phyloP scores from a whole-genome alignment of 352 stramenopile species.

The Phytophthora fragariae region DNA sequence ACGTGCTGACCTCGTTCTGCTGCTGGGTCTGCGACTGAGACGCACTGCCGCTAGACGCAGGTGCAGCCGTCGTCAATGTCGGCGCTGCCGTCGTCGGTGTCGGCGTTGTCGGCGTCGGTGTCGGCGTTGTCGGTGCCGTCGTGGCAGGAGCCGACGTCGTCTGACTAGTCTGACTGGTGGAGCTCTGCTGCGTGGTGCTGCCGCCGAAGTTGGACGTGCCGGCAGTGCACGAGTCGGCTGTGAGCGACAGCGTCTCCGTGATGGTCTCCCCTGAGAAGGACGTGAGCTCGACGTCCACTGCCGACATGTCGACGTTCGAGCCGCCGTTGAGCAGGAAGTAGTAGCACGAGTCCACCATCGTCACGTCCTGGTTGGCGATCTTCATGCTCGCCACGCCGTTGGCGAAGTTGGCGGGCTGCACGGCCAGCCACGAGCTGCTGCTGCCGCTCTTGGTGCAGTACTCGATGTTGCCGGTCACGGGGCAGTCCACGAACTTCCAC shows the following conservation, averaged over 20 bases:
- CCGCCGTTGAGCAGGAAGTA: conserved; percentile 66
- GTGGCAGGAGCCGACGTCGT: conserved; percentile 7
- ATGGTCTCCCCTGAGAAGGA: conserved; percentile 61
- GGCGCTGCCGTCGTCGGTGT: conserved; percentile 3
- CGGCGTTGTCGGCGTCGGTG: conserved; percentile 11
- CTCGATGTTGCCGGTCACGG: conserved; percentile 50
- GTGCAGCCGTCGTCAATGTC: conserved; percentile 5
- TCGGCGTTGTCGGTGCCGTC: background rate
- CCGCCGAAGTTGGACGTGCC: conserved; percentile 41
- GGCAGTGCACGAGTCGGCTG: conserved; percentile 47
- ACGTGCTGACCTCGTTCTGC: conserved; percentile 24
- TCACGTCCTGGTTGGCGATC: conserved; percentile 56
- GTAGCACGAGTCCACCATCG: conserved; percentile 71
- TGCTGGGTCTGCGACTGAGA: conserved; percentile 15
- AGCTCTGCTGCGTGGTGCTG: conserved; percentile 19
- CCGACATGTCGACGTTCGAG: conserved; percentile 40
- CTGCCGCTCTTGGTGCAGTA: conserved; percentile 63
- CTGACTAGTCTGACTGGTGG: conserved; percentile 24
- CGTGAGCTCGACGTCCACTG: conserved; percentile 60
- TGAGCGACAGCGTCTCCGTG: conserved; percentile 59
- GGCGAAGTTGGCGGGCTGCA: conserved; percentile 50
- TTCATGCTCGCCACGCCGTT: conserved; percentile 40
- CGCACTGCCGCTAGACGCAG: conserved; percentile 11
- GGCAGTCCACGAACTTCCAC: conserved; percentile 63
- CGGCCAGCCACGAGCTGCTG: conserved; percentile 38